Base-by-base conservation (phyloP, 1,139 yeast species). In the Sugiyamaella sp. region DNA sequence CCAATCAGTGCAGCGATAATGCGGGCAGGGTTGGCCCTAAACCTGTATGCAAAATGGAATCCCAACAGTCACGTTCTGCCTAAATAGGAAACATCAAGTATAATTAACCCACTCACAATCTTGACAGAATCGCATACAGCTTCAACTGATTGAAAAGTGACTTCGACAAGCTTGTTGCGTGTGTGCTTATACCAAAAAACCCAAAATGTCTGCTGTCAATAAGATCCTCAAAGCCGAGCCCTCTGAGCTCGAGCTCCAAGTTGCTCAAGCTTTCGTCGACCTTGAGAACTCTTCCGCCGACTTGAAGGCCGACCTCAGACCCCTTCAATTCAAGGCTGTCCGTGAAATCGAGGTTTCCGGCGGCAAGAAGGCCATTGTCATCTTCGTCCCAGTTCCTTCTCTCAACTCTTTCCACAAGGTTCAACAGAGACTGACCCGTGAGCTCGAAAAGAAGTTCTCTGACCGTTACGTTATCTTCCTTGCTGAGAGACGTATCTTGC, bases 401-500 rank as follows among this genome's bases (percentile, higher is more conserved):
- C 86, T 93, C 77, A 72, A 82, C 69, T 86, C 87, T 69, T 91
- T 89, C 95, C 97, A 93, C 90, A 90, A 86, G 82, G 95, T 90
- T 71, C 99, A 93, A 84, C 72, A 69, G 65, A 73, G 78, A 82
- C 86, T 93, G 77, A 90, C 97, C 81, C 93, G 99, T 82, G 99
- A 93, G 84, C 89, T 93, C 77, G 99, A 93, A 83, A 93, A 93
- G 95, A 93, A 93, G 83, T 93, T 93, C 91, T 95, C 97, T 76
- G 99, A 93, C 85, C 89, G 97, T 80, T 98, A 93, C 79, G 97
- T 93, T 79, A 95, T 93, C 71, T 90, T 93, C 89, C 85, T 93
- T 75, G 99, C 98, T 75, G 98, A 93, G 84, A 90, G 99, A 85
- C 91, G 97, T 84, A 93, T 93, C 81, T 85, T 95, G 77, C 97